Base-by-base conservation (phyloP, 1,139 yeast genomes). In the Suhomyces wounanorum region DNA sequence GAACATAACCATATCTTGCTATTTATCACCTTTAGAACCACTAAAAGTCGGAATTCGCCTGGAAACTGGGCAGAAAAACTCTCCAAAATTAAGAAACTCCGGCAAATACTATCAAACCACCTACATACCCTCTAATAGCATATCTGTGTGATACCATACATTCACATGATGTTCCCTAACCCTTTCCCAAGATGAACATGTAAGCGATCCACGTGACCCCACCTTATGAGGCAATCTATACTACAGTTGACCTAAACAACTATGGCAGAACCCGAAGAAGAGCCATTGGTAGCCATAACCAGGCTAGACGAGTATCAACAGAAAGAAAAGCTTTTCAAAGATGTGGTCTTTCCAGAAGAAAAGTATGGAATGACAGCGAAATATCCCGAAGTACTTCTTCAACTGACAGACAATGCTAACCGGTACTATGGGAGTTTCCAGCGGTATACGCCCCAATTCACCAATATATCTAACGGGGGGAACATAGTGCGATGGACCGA, bases 331-430 rank as follows among this genome's bases (percentile, higher is more conserved):
- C 35, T 47, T n/a, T 47, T 47, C 31, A 25, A 33, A 16, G 47
- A 47, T 16, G 44, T 43, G 33, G 17, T 38, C n/a, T 39, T 42
- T 35, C 50, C 50, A 4, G 45, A 40, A 44, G 47, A 43, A 4
- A 5, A 25, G 16, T 31, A 48, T 21, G 28, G 25, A 9, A 17
- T 46, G 31, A 47, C 36, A 9, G 44, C 55, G 9, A 52, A 52
- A 11, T 73, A 75, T 55, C 75, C 79, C 5, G 81, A 77, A 52
- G 50, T 52, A 16, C 55, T 77, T 7, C 65, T 76, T 9, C 79
- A 76, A 50, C 57, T 59, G 21, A 53, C 73, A 2, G 57, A 55
- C 5, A 61, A 69, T 16, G 78, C 70, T 10, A 70, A 68, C 56
- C 66, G 64, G 53, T 66, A 62, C 55, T 72, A 70, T 50, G 55